Conservation (phyloP, 441 rosid genomes). For the Theobroma grandiflorum region DNA sequence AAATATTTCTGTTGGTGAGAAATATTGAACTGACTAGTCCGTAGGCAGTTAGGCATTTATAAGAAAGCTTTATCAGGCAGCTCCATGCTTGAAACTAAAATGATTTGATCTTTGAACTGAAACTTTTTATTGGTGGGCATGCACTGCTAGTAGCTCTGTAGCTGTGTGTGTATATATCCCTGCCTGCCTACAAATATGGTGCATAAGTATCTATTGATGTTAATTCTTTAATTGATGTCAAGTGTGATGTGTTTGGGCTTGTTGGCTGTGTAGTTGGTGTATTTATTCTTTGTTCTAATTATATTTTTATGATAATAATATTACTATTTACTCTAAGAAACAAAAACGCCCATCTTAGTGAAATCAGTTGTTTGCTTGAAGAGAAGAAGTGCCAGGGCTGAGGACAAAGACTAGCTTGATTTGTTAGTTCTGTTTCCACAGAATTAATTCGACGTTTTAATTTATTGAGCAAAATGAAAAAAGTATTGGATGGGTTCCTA, state of each 20-base stretch:
- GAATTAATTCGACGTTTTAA: conserved; percentile 15
- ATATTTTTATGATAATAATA: not conserved
- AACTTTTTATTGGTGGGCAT: not conserved
- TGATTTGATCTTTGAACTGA: conserved; percentile 1
- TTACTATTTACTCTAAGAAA: not conserved
- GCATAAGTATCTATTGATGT: not conserved
- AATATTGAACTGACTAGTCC: conserved; percentile 18
- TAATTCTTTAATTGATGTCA: not conserved
- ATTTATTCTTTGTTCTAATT: not conserved
- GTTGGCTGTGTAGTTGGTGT: not conserved
- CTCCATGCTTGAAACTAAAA: not conserved
- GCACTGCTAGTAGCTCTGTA: not conserved
- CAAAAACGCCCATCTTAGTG: conserved; percentile 3
- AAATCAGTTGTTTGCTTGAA: conserved; percentile 15
- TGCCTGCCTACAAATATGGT: not conserved
- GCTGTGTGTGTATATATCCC: not conserved
- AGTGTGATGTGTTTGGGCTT: conserved; percentile 9
- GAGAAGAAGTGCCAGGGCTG: not conserved
- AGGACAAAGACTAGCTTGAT: not conserved
- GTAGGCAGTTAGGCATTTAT: conserved; percentile 10
- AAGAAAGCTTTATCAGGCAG: not conserved
- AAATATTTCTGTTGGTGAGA: conserved; percentile 14
- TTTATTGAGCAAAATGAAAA: conserved; percentile 12
- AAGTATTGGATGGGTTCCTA: not conserved
- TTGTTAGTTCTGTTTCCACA: conserved; percentile 16